A percentile compares a stretch with the other conserved stretches of the same genome.
Evolutionary conservation across 2,329 filamentous ascomycete species (phyloP).

Genomic region (Pseudogymnoascus sp.): DNA sequence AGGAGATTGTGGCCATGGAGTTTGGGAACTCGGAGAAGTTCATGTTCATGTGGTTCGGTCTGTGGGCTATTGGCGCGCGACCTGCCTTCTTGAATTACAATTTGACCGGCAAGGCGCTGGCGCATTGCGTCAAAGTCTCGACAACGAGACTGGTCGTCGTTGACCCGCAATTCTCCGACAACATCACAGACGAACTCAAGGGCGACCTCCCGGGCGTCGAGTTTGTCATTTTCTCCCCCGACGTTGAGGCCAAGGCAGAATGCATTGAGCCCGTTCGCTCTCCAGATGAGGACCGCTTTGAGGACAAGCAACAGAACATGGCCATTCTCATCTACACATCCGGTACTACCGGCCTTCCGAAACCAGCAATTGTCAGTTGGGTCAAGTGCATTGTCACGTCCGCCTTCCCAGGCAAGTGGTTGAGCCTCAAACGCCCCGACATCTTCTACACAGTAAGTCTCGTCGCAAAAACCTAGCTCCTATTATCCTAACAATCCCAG

Average conservation of each 20-base stretch:
- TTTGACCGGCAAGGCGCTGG: slow-evolving; percentile 58
- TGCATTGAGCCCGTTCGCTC: slow-evolving; percentile 45
- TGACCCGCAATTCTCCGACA: slow-evolving; percentile 49
- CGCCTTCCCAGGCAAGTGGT: slow-evolving; percentile 44
- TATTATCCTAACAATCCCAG: slow-evolving; percentile 31
- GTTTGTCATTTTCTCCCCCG: slow-evolving; percentile 53
- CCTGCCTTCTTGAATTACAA: slow-evolving; percentile 89
- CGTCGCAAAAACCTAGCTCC: not conserved
- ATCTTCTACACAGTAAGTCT: slow-evolving; percentile 62
- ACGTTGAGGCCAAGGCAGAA: slow-evolving; percentile 45
- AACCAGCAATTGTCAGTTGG: slow-evolving; percentile 70
- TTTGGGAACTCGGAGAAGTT: slow-evolving; percentile 76
- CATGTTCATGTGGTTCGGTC: slow-evolving; percentile 63
- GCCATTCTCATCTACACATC: slow-evolving; percentile 75
- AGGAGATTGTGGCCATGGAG: slow-evolving; percentile 72
- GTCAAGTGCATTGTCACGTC: slow-evolving; percentile 49
- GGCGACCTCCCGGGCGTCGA: slow-evolving; percentile 41
- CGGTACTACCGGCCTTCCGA: slow-evolving; percentile 77
- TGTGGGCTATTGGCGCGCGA: slow-evolving; percentile 76
- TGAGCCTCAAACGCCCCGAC: slow-evolving; percentile 52
- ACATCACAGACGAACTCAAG: slow-evolving; percentile 49
- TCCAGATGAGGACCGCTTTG: slow-evolving; percentile 47
- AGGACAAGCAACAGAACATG: slow-evolving; percentile 44
- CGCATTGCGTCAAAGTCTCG: slow-evolving; percentile 65
- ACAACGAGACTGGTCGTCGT: slow-evolving; percentile 60